These are phyloP conservation scores for Salix exigua DNA, from an alignment of 345 rosid species.

Conservation along the genomic window DNA sequence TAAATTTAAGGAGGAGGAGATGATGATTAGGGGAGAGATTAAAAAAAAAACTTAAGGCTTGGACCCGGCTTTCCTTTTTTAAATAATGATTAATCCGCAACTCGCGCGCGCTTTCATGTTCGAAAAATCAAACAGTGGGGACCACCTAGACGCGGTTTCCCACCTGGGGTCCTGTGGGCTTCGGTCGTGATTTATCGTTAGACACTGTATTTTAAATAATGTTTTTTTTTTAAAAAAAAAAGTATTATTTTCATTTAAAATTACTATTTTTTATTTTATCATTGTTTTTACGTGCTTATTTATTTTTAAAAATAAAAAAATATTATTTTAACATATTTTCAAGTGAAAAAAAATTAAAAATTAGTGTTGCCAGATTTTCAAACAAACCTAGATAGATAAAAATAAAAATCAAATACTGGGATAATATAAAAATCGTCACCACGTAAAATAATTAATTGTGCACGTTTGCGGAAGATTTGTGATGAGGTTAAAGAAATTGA, in stretches of 20 bases:
- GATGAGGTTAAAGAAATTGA: neutral
- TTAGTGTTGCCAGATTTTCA: too few relatives aligned
- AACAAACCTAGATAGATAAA: too few relatives aligned
- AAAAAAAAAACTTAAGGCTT: neutral
- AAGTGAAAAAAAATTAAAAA: too few relatives aligned
- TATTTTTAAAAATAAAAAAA: too few relatives aligned
- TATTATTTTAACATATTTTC: too few relatives aligned
- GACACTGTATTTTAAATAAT: too few relatives aligned
- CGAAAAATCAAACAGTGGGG: slow-evolving; percentile 16
- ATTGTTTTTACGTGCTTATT: too few relatives aligned
- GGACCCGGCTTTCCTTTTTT: neutral
- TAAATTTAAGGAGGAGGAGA: neutral
- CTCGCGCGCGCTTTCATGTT: slow-evolving; percentile 16
- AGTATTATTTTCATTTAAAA: too few relatives aligned
- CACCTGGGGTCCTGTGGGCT: neutral
- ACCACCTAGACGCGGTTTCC: slow-evolving; percentile 35
- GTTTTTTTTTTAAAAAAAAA: too few relatives aligned
- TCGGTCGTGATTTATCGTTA: neutral
- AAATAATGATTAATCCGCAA: slow-evolving; percentile 6
- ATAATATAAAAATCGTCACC: too few relatives aligned
- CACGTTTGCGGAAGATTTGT: neutral
- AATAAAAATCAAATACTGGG: too few relatives aligned
- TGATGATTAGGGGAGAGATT: neutral
- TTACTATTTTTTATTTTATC: too few relatives aligned
- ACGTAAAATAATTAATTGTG: neutral